These are phyloP conservation scores for Mallotus repandus DNA, from an alignment of 441 rosid species.

Conservation along the genomic window DNA sequence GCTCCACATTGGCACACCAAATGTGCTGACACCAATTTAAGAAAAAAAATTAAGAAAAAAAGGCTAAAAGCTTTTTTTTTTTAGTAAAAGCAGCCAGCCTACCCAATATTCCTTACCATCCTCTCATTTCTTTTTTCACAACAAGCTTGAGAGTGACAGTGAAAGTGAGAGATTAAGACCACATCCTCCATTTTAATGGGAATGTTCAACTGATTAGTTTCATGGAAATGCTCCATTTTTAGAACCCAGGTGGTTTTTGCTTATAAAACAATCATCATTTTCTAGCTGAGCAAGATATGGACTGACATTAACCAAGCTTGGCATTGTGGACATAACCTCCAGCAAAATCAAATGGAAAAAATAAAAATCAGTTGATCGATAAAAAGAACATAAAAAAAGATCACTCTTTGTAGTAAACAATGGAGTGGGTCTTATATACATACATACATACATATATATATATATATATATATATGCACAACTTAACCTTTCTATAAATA, in stretches of 20 bases:
- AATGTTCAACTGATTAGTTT: constrained; percentile 3
- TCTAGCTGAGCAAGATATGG: constrained; percentile 5
- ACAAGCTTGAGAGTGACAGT: constrained; percentile 20
- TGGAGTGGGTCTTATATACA: too few relatives aligned
- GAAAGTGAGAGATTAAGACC: constrained; percentile 29
- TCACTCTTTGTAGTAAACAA: too few relatives aligned
- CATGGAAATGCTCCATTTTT: constrained; percentile 2
- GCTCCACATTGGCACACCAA: too few relatives aligned
- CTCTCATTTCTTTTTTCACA: background rate
- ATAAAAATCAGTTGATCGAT: background rate
- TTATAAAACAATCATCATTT: constrained; percentile 17
- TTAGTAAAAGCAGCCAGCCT: background rate
- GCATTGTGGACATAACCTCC: background rate
- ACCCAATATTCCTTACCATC: background rate
- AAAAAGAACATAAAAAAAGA: background rate
- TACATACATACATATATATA: too few relatives aligned
- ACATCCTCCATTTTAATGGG: constrained; percentile 13
- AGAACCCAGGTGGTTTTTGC: constrained; percentile 10
- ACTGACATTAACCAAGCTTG: background rate
- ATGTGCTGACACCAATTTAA: too few relatives aligned
- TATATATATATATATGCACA: too few relatives aligned
- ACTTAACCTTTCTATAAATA: constrained; percentile 27
- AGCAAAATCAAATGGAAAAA: background rate
- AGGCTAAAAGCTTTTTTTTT: too few relatives aligned
- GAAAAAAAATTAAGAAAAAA: too few relatives aligned